Base-by-base conservation (phyloP, 2,329 filamentous ascomycete species). In the Talaromyces rugulosus region DNA sequence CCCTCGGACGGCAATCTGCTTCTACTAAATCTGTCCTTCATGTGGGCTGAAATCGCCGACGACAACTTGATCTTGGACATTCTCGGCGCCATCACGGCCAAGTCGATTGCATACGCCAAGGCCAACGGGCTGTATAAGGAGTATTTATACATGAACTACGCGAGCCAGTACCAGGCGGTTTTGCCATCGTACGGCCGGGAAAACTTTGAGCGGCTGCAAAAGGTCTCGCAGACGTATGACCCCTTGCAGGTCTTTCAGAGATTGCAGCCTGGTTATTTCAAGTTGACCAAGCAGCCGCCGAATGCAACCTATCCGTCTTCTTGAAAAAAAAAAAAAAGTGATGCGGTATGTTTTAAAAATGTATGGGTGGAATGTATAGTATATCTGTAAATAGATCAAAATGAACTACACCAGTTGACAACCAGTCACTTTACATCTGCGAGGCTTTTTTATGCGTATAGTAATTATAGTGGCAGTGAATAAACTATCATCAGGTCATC, bases 131-230 rank as follows among this genome's bases (percentile, higher is more conserved):
- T 78, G 5, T 63, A 65, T 34, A 65, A 70, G 12, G 61, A 70
- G 34, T 82, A 72, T 61, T 64, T 80, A 28, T 82, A 81, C 65
- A 77, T 81, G 75, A 82, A 82, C 66, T 81, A 82, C 62, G 80
- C 80, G 6, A 73, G 72, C 59, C 70, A 73, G 67, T 77, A 70
- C 61, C 78, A 83, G 65, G 73, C 77, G 63, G 73, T 77, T 1
- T 66, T 82, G 44, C 62, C 68, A 4, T 74, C 75, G 34, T 83
- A 81, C 63, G 79, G 80, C 1, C 52, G 62, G n/a, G 67, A 62
- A 8, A 81, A 77, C 56, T 65, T 72, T 42, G 59, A 66, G 30
- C 71, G 64, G 56, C 57, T 80, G 68, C 62, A 69, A 61, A 61
- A 61, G 3, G 66, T 78, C 9, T 71, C 72, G 16, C 62, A 61